A percentile compares a stretch with the other conserved stretches of the same genome.
Evolutionary conservation across 2,329 filamentous ascomycete genomes (phyloP).

Genomic region (Cryphonectria carpinicola): DNA sequence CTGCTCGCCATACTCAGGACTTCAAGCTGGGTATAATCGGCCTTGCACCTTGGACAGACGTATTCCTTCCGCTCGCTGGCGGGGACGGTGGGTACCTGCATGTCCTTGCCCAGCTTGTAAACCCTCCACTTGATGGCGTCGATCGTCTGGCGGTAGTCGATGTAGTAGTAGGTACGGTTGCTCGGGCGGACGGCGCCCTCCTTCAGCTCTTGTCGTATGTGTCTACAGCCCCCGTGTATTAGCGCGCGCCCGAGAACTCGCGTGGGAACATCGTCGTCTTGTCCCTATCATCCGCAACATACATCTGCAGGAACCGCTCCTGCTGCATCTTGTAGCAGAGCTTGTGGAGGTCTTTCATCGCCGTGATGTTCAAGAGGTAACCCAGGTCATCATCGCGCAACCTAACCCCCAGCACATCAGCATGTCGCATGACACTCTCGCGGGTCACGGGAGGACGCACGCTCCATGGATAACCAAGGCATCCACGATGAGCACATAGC

Average conservation of each 20-base stretch:
- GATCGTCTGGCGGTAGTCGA: constrained; percentile 91
- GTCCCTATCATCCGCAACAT: constrained; percentile 41
- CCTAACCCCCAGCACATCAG: constrained; percentile 66
- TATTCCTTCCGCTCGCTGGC: constrained; percentile 91
- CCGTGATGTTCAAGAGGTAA: constrained; percentile 84
- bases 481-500: constrained; percentile 83
- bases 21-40: constrained; percentile 88
- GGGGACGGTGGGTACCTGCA: constrained; percentile 81
- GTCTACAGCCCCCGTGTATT: constrained; percentile 47
- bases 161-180: constrained; percentile 93
- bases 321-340: constrained; percentile 83
- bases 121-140: constrained; percentile 96
- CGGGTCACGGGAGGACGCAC: constrained; percentile 53
- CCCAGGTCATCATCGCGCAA: constrained; percentile 88
- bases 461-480: constrained; percentile 81
- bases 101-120: constrained; percentile 83
- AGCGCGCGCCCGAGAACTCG: constrained; percentile 11
- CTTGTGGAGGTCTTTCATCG: constrained; percentile 83
- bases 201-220: constrained; percentile 75
- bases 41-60: constrained; percentile 77
- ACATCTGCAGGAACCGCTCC: constrained; percentile 83
- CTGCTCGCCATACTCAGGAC: constrained; percentile 77
- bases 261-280: background rate
- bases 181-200: constrained; percentile 82
- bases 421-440: constrained; percentile 57